phyloP scores from a whole-genome alignment of 352 stramenopile genomes.

The Phytopythium vexans region DNA sequence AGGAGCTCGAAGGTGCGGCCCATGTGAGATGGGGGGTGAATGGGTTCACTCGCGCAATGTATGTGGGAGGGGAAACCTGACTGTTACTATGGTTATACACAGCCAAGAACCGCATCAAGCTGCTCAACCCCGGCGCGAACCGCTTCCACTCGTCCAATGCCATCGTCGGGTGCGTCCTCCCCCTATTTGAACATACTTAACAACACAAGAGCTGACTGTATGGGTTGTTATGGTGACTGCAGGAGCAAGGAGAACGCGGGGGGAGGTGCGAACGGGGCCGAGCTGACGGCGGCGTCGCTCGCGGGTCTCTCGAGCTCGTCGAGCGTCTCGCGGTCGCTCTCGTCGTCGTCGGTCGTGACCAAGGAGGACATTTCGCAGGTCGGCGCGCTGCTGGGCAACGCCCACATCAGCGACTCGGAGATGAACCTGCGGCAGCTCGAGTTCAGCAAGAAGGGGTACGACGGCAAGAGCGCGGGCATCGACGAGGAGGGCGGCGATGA shows the following conservation, averaged over 20 bases:
- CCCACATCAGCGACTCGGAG: slow-evolving; percentile 80
- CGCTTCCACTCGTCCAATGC: slow-evolving; percentile 80
- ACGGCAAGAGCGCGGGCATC: slow-evolving; percentile 5
- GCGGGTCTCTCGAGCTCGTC: slow-evolving; percentile 22
- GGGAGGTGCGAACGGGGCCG: slow-evolving; percentile 15
- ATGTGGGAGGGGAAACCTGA: too few species aligned
- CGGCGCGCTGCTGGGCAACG: slow-evolving; percentile 62
- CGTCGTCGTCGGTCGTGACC: slow-evolving; percentile 74
- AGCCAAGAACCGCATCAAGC: slow-evolving; percentile 67
- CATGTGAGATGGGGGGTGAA: too few species aligned
- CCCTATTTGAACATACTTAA: too few species aligned
- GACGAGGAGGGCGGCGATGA: slow-evolving; percentile 3
- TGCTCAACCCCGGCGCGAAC: slow-evolving; percentile 53
- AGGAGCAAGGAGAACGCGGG: slow-evolving; percentile 45
- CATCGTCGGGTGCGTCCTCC: slow-evolving; percentile 23
- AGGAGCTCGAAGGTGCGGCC: slow-evolving; percentile 58
- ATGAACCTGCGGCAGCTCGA: slow-evolving; percentile 74
- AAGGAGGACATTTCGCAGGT: slow-evolving; percentile 81
- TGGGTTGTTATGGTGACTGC: background rate
- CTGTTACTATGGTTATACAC: background rate
- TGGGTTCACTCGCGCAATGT: background rate
- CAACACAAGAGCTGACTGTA: background rate
- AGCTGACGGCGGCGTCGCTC: slow-evolving; percentile 27
- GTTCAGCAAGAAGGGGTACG: slow-evolving; percentile 69
- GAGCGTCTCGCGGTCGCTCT: slow-evolving; percentile 36